Percentiles rank a stretch among this genome's conserved stretches.
Conservation (phyloP, 768 basidiomycete species). For the Leucocoprinus sp. region DNA sequence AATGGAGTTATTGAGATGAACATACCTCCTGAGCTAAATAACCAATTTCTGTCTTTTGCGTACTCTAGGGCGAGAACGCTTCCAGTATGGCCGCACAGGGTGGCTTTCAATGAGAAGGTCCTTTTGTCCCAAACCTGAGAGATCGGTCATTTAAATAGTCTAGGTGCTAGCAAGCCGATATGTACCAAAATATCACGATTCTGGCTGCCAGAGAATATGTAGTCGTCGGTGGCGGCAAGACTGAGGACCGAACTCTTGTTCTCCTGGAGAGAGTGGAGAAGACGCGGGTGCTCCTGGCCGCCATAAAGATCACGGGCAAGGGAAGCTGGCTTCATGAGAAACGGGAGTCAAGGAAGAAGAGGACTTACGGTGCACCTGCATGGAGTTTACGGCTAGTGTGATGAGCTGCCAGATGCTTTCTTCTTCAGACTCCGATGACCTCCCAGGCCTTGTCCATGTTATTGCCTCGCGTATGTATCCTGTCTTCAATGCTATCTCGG, state of each 20-base stretch:
- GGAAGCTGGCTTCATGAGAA: constrained; percentile 36
- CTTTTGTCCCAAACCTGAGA: constrained; percentile 78
- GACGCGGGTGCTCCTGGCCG: constrained; percentile 33
- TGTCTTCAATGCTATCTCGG: not conserved
- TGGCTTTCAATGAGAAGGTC: constrained; percentile 58
- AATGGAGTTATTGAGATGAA: not conserved
- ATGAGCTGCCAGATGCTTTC: not conserved
- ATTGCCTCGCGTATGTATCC: not conserved
- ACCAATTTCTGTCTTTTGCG: constrained; percentile 68
- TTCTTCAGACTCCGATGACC: constrained; percentile 8
- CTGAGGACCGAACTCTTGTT: constrained; percentile 64
- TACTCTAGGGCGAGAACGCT: constrained; percentile 77
- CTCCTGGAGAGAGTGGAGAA: constrained; percentile 67
- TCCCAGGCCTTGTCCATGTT: not conserved
- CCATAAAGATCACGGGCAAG: constrained; percentile 48
- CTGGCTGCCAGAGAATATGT: constrained; percentile 83
- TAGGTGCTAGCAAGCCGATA: constrained; percentile 15
- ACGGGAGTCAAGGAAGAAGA: not conserved
- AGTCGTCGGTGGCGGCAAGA: constrained; percentile 58
- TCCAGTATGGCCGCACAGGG: constrained; percentile 74
- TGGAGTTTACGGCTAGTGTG: not conserved
- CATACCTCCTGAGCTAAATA: constrained; percentile 85
- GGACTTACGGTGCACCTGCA: constrained; percentile 11
- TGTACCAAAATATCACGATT: constrained; percentile 66
- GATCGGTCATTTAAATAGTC: not conserved